Base-by-base conservation (phyloP, 2,329 filamentous ascomycete genomes). In the Colletotrichum sp. region DNA sequence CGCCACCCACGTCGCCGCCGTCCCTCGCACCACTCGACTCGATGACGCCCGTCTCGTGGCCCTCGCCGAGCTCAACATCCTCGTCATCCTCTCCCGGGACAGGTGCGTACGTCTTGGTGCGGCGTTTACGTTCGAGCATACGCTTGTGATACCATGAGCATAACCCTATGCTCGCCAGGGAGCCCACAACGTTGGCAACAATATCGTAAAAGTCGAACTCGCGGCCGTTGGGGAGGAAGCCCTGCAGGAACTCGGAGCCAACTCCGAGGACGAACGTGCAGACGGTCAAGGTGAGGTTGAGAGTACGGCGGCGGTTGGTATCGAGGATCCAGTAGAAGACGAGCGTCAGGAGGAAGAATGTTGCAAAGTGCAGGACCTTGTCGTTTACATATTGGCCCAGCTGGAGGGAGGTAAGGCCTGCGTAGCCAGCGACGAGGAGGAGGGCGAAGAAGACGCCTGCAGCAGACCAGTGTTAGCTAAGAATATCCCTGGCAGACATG, bases 301-400 rank as follows among this genome's bases (percentile, higher is more conserved):
- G 88, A 24, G 92, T 94, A 79, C 96, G 94, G 67, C 96, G 93
- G 77, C 97, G 94, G 77, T 93, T 94, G 68, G 96, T 97, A 84
- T 99, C 97, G 80, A 98, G 86, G 82, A 98, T 94, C 96, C 97
- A 99, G 91, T 99, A 99, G 89, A 98, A 98, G 79, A 91, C 87
- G 78, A 94, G 85, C 18, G 96, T 98, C 69, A 99, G 90, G 78
- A 95, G 83, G 89, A 98, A 98, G 88, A 99, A 98, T 80, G 94
- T 96, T 74, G 96, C 77, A 80, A 94, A 90, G 85, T 98, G 97
- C 32, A 98, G 90, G 81, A 94, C 87, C 85, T 99, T 98, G 90
- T 98, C 96, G 87, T 97, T 96, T 83, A 96, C 90, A 81, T 89
- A 83, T 76, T 85, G 79, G 77, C 86, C 86, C 79, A 91, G 81